Evolutionary conservation across 2,329 filamentous ascomycete genomes (phyloP).

Genomic region (Decorospora gaudefroyi): DNA sequence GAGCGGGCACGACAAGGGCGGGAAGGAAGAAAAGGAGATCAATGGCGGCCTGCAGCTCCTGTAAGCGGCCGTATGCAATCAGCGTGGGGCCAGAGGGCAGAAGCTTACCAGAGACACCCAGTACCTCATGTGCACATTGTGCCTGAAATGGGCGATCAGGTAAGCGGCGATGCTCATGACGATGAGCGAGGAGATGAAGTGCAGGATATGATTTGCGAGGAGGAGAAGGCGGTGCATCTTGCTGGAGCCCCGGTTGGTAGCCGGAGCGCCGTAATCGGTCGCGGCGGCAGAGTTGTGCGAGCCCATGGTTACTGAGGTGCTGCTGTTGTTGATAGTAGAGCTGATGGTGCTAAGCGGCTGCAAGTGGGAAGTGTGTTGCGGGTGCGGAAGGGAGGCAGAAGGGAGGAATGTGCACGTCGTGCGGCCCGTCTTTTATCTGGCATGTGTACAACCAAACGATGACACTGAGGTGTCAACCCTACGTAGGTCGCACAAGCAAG

Average conservation of each 20-base stretch:
- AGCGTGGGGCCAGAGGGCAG: background rate
- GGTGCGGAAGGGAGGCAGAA: no score
- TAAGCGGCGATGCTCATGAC: constrained; percentile 26
- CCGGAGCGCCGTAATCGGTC: constrained; percentile 21
- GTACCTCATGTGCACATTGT: constrained; percentile 27
- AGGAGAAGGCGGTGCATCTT: constrained; percentile 19
- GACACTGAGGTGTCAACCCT: no score
- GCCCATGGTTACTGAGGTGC: no score
- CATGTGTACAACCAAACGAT: no score
- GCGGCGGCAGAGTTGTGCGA: no score
- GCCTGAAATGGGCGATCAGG: constrained; percentile 18
- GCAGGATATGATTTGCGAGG: constrained; percentile 22
- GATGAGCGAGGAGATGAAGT: constrained; percentile 24
- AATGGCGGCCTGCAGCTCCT: constrained; percentile 16
- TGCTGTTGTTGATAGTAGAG: no score
- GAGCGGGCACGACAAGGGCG: constrained; percentile 14
- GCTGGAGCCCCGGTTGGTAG: constrained; percentile 11
- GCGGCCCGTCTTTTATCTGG: no score
- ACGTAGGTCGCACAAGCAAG: no score
- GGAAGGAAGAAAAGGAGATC: constrained; percentile 22
- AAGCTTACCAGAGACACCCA: constrained; percentile 22
- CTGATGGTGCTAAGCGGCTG: no score
- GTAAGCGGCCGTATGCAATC: background rate
- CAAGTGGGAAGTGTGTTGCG: no score
- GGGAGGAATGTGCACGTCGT: no score